Percentiles rank a stretch among this genome's conserved stretches.
These are phyloP conservation scores for Tuber aestivum DNA, from an alignment of 495 filamentous ascomycete species.

Conservation along the genomic window DNA sequence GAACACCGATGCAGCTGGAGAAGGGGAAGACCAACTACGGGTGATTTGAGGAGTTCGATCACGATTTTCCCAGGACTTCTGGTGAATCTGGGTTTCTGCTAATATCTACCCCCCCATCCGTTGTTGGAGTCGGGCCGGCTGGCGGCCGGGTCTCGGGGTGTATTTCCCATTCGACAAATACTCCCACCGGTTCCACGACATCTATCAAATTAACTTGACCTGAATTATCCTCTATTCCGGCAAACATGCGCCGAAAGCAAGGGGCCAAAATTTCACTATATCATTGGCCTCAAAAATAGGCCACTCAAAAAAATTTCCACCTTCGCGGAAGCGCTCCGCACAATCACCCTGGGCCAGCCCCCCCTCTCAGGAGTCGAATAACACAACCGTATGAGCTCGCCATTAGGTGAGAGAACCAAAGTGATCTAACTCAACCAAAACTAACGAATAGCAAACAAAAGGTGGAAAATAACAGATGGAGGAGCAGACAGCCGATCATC, in stretches of 20 bases:
- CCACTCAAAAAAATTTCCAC: neutral
- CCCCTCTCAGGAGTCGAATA: neutral
- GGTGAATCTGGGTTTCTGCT: neutral
- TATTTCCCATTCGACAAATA: neutral
- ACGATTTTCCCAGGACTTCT: neutral
- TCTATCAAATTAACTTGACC: neutral
- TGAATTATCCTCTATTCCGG: neutral
- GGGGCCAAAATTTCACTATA: neutral
- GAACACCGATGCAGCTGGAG: neutral
- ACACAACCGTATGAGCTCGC: neutral
- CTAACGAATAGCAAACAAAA: neutral
- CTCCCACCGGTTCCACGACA: neutral
- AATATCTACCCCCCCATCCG: neutral
- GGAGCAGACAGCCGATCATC: neutral
- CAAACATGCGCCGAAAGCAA: neutral
- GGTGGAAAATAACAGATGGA: constrained; percentile 3
- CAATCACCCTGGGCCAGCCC: neutral
- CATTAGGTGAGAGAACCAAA: neutral
- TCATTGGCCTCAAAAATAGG: neutral
- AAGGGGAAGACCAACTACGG: neutral
- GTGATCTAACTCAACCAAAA: neutral
- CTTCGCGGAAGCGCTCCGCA: neutral
- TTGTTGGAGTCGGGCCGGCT: neutral
- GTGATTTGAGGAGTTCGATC: neutral
- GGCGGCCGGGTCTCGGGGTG: neutral